Evolutionary conservation across 805 yeast species (phyloP).

Genomic region (Ogataea populi-albae): DNA sequence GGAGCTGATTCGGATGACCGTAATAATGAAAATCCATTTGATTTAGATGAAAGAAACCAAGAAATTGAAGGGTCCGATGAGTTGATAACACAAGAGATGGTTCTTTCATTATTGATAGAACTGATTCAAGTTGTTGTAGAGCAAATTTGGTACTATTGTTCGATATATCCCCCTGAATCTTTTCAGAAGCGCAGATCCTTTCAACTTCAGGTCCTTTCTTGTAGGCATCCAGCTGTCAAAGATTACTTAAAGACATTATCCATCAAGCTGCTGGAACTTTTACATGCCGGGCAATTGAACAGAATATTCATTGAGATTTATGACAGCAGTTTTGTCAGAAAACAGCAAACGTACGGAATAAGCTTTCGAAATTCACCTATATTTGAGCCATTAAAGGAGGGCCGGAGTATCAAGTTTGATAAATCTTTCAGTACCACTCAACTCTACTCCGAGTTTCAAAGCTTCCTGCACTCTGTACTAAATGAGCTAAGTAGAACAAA

Average conservation of each 20-base stretch:
- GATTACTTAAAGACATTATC: constrained; percentile 36
- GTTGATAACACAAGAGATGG: constrained; percentile 3
- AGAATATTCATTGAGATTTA: constrained; percentile 25
- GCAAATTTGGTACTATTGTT: constrained; percentile 50
- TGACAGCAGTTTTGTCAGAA: constrained; percentile 2
- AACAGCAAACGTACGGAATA: constrained; percentile 25
- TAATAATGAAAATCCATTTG: no score
- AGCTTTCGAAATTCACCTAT: constrained; percentile 30
- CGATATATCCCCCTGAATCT: constrained; percentile 51
- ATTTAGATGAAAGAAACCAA: constrained; percentile 3
- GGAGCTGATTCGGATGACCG: no score
- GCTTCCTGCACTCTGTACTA: constrained; percentile 25
- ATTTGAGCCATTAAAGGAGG: constrained; percentile 18
- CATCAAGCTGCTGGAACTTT: constrained; percentile 17
- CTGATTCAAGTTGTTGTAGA: constrained; percentile 51
- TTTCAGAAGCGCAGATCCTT: constrained; percentile 44
- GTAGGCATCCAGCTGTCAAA: constrained; percentile 46
- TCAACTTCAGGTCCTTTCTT: constrained; percentile 40
- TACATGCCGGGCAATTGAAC: constrained; percentile 23
- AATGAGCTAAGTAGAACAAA: constrained; percentile 15
- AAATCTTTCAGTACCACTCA: constrained; percentile 10
- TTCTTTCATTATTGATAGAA: constrained; percentile 42
- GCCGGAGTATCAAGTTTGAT: constrained; percentile 9
- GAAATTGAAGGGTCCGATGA: neutral
- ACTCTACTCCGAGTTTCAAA: constrained; percentile 26